phyloP scores from a whole-genome alignment of 1,284 basidiomycete genomes.

The Phenoliferia sp. region DNA sequence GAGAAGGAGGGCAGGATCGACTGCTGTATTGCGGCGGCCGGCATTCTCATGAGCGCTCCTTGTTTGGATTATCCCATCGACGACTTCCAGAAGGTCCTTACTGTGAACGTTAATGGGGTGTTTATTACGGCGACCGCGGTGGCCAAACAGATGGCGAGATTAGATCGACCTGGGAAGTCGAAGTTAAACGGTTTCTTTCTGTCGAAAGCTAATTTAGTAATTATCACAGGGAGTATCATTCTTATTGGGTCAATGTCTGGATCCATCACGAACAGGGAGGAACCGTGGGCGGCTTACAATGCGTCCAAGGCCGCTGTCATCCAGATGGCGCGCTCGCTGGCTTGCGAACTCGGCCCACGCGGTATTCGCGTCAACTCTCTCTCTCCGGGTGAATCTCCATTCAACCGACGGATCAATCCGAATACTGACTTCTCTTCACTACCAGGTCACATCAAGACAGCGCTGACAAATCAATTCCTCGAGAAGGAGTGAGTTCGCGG shows the following conservation, averaged over 20 bases:
- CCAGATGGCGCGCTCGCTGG: conserved; percentile 77
- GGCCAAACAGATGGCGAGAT: conserved; percentile 57
- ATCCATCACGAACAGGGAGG: conserved; percentile 67
- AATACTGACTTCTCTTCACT: neutral
- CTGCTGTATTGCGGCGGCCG: neutral
- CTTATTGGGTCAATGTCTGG: conserved; percentile 83
- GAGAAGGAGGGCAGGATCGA: neutral
- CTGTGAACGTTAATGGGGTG: conserved; percentile 68
- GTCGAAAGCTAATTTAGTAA: conserved; percentile 59
- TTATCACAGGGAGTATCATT: conserved; percentile 70
- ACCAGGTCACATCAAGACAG: conserved; percentile 55
- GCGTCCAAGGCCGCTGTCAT: conserved; percentile 73
- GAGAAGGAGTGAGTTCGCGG: no score
- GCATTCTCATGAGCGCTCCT: neutral
- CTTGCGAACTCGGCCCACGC: conserved; percentile 68
- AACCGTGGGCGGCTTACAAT: conserved; percentile 57
- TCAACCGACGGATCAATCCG: neutral
- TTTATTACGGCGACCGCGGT: conserved; percentile 73
- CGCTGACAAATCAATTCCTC: no score
- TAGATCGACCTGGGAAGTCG: neutral
- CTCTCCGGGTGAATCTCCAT: conserved; percentile 53
- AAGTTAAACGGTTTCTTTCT: neutral
- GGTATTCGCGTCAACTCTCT: conserved; percentile 70
- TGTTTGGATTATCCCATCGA: conserved; percentile 60
- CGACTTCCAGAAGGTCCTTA: conserved; percentile 62